phyloP scores from a whole-genome alignment of 2,329 filamentous ascomycete genomes.

The Xylaria sp. region DNA sequence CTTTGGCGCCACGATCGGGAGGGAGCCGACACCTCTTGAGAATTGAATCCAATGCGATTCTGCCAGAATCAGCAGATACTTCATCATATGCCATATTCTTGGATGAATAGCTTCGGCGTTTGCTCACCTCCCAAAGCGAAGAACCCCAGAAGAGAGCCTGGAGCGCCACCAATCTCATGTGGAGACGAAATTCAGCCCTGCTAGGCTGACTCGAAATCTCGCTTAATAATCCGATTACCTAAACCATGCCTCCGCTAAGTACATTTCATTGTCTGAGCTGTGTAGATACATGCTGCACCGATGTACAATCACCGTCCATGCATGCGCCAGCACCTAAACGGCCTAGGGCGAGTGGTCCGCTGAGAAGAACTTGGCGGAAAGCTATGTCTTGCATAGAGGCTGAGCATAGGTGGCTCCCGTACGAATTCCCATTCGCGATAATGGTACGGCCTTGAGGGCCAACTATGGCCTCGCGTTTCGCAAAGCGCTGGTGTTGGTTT shows the following conservation, averaged over 20 bases:
- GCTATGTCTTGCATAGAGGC: constrained; percentile 37
- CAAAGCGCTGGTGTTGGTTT: constrained; percentile 33
- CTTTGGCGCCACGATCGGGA: constrained; percentile 30
- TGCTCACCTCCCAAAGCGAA: constrained; percentile 12
- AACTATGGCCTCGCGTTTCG: constrained; percentile 23
- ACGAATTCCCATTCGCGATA: constrained; percentile 4
- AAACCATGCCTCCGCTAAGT: not conserved
- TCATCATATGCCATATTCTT: not conserved
- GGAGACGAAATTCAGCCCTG: constrained; percentile 38
- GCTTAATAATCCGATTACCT: constrained; percentile 31
- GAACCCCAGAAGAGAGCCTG: not conserved
- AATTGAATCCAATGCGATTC: not conserved
- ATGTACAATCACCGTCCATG: constrained; percentile 1
- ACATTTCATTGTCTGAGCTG: not conserved
- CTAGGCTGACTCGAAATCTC: constrained; percentile 27
- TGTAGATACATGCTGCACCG: not conserved
- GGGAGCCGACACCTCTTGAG: constrained; percentile 31
- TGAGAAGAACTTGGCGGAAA: constrained; percentile 20
- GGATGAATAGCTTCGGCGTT: constrained; percentile 12
- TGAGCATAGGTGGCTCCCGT: constrained; percentile 25
- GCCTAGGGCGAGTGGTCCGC: constrained; percentile 16
- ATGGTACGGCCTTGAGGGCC: constrained; percentile 3
- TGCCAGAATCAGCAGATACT: constrained; percentile 4
- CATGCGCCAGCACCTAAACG: constrained; percentile 9
- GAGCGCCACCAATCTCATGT: constrained; percentile 21